Base-by-base conservation (phyloP, 179 eudicot species). In the Dionaea muscipula region DNA sequence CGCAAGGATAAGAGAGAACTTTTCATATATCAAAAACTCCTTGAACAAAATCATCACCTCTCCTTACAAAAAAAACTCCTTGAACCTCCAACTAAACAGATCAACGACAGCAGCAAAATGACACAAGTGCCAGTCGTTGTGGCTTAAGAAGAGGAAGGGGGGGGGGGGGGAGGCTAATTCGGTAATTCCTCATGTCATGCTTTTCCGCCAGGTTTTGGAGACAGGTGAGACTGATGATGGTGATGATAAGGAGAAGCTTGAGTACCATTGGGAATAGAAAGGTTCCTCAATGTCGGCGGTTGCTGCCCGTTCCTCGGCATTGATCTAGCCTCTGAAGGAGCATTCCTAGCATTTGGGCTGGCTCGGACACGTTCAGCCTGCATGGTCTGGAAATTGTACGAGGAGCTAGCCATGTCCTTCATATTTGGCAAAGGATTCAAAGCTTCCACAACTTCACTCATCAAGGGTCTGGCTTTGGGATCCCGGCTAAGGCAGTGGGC, bases 381-480 rank as follows among this genome's bases (percentile, higher is more conserved):
- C 74, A 76, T 66, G 27, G 81, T 81, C 68, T 84, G 96, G 67
- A 79, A 84, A 38, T 70, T 79, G 66, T 73, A 78, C 17, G 96
- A 78, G 15, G 96, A 79, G 72, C 84, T 80, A 24, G 96, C 96
- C 84, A 88, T 82, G 80, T 88, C 95, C 70, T 83, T 86, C 53
- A 86, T 77, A 75, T 49, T 71, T 0, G 93, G 93, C 56, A 86
- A 62, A 48, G 93, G 95, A 67, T 81, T 83, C 55, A 86, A 47
- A 40, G 78, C 60, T 33, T 83, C 84, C 9, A 86, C 91, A 8
- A 83, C 91, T 76, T 86, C 85, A 37, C 91, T 86, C 95, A 86
- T 86, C 35, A 79, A 35, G 11, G 95, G 95, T 28, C 95, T 67
- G 47, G 66, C 82, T 72, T 86, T 86, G 8, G 87, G 88, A 47